Evolutionary conservation across 1,284 basidiomycete genomes (phyloP).

Genomic region (Naganishia liquefaciens): DNA sequence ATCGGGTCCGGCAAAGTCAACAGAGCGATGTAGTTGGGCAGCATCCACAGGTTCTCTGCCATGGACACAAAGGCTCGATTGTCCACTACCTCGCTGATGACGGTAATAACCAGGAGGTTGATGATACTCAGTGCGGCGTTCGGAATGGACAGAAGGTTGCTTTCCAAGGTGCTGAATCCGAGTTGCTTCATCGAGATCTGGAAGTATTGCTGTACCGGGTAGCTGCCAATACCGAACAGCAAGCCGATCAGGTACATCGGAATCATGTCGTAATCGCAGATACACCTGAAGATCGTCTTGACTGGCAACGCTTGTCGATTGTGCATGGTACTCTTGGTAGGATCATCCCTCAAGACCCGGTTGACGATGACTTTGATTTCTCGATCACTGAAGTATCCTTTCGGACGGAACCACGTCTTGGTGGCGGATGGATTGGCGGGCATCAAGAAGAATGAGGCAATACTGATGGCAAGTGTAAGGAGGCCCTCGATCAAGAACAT

Average conservation of each 20-base stretch:
- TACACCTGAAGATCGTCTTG: constrained; percentile 60
- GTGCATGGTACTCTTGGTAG: constrained; percentile 59
- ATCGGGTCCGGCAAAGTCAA: constrained; percentile 26
- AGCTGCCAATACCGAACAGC: constrained; percentile 54
- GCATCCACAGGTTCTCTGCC: constrained; percentile 37
- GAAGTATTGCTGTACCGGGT: constrained; percentile 62
- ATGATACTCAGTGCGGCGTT: constrained; percentile 33
- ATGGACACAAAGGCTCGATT: constrained; percentile 38
- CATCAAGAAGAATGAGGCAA: constrained; percentile 69
- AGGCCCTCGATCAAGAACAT: constrained; percentile 46
- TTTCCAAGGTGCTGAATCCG: constrained; percentile 64
- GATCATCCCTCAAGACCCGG: constrained; percentile 40
- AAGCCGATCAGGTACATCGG: constrained; percentile 40
- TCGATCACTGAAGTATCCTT: constrained; percentile 66
- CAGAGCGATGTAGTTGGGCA: constrained; percentile 42
- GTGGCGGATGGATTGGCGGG: constrained; percentile 69
- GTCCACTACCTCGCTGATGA: constrained; percentile 33
- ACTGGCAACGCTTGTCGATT: constrained; percentile 69
- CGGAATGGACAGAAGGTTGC: constrained; percentile 63
- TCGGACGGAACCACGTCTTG: constrained; percentile 64
- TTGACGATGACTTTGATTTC: constrained; percentile 56
- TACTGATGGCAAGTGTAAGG: constrained; percentile 55
- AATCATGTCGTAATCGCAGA: constrained; percentile 50
- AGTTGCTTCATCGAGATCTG: constrained; percentile 64
- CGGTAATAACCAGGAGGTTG: constrained; percentile 32